Conservation (phyloP, 306 rosid species). For the Lathyrus tuberosus region DNA sequence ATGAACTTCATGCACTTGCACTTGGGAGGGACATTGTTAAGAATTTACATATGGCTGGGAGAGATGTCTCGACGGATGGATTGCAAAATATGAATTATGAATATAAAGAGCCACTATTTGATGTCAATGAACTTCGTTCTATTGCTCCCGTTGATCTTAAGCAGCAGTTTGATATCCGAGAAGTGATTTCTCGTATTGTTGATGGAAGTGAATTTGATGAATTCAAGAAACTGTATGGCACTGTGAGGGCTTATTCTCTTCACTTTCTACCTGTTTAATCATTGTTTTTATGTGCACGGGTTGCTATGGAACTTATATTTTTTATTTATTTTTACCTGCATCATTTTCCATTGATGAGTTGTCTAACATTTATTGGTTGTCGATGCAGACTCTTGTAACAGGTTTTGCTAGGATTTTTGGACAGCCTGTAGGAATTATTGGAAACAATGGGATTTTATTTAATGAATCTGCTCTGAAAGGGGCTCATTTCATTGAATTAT, state of each 20-base stretch:
- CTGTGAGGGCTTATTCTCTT: conserved; percentile 70
- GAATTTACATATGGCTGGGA: conserved; percentile 94
- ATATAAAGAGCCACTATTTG: conserved; percentile 72
- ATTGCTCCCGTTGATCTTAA: conserved; percentile 91
- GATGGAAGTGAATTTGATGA: conserved; percentile 98
- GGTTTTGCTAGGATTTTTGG: conserved; percentile 90
- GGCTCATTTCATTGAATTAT: conserved; percentile 91
- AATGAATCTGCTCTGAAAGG: conserved; percentile 96
- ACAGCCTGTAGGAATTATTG: conserved; percentile 95
- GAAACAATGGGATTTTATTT: conserved; percentile 90
- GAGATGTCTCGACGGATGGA: conserved; percentile 49
- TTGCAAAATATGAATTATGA: conserved; percentile 48
- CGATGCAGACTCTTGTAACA: conserved; percentile 88
- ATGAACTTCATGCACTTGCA: conserved; percentile 87
- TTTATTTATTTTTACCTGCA: not conserved
- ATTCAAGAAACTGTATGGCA: conserved; percentile 98
- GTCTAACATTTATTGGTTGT: conserved; percentile 29
- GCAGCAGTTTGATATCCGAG: conserved; percentile 86
- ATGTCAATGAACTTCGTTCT: conserved; percentile 77
- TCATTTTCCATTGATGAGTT: conserved; percentile 17
- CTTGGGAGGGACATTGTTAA: conserved; percentile 87
- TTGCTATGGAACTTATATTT: not conserved
- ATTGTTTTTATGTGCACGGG: conserved; percentile 5
- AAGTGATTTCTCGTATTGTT: conserved; percentile 83
- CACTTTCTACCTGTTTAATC: conserved; percentile 29